Conservation (phyloP, 176 grass and related monocot genomes). For the Urochloa ruziziensis region DNA sequence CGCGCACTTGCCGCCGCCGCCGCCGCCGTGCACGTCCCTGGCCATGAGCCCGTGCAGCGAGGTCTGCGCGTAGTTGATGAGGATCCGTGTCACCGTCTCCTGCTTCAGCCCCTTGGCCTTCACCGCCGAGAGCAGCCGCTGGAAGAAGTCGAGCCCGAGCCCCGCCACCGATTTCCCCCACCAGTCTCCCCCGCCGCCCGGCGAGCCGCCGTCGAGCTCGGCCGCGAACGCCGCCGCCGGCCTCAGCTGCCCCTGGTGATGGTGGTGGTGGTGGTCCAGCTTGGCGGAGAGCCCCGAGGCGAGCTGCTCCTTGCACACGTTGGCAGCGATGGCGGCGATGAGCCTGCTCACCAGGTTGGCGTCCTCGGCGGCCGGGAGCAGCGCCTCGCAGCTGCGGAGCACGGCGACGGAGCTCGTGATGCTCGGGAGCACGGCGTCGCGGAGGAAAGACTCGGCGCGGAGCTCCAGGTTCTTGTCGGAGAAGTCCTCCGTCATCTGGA, state of each 20-base stretch:
- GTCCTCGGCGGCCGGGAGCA: conserved; percentile 77
- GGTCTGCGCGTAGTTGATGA: conserved; percentile 86
- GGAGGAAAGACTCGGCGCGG: conserved; percentile 63
- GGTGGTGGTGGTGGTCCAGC: conserved; percentile 56
- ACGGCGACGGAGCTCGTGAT: conserved; percentile 66
- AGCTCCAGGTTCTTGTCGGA: conserved; percentile 72
- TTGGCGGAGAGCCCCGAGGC: conserved; percentile 67
- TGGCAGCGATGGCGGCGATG: conserved; percentile 56
- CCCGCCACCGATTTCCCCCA: conserved; percentile 72
- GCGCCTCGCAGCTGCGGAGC: conserved; percentile 67
- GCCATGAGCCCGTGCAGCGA: conserved; percentile 73
- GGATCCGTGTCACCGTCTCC: conserved; percentile 73
- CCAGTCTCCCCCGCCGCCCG: conserved; percentile 72
- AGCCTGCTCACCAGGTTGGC: conserved; percentile 55
- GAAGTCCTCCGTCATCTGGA: conserved; percentile 87
- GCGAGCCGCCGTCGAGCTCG: conserved; percentile 38
- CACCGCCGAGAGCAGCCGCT: conserved; percentile 65
- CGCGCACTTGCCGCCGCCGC: neutral
- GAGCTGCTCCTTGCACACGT: conserved; percentile 93
- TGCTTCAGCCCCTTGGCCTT: conserved; percentile 93
- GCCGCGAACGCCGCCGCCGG: neutral
- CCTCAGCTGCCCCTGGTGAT: conserved; percentile 33
- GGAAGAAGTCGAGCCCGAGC: conserved; percentile 72
- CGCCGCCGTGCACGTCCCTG: conserved; percentile 43
- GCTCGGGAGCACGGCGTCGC: conserved; percentile 65